phyloP scores from a whole-genome alignment of 2,329 filamentous ascomycete species.

The Thermothelomyces thermophilus region DNA sequence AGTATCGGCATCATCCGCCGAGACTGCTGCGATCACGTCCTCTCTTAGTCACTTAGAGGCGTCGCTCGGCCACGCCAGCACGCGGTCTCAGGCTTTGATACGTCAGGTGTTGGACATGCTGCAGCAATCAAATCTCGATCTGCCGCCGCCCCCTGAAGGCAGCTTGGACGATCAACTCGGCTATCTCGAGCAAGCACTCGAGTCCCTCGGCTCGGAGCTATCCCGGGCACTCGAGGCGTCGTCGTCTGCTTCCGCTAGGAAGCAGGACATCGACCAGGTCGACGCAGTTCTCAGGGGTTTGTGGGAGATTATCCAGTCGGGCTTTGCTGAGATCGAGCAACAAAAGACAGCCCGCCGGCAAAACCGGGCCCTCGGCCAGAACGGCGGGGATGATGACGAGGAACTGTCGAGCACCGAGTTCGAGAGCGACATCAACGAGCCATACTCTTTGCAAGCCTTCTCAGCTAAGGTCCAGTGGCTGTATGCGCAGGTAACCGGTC shows the following conservation, averaged over 20 bases:
- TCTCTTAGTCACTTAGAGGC: constrained; percentile 13
- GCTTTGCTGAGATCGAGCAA: constrained; percentile 49
- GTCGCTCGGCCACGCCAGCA: constrained; percentile 39
- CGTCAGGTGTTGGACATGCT: constrained; percentile 56
- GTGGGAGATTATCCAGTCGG: constrained; percentile 52
- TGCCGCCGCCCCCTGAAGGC: constrained; percentile 54
- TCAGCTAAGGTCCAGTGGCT: constrained; percentile 72
- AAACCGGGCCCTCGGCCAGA: constrained; percentile 47
- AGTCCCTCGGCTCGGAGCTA: constrained; percentile 41
- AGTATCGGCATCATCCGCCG: constrained; percentile 17
- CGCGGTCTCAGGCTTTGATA: constrained; percentile 57
- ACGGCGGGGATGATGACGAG: constrained; percentile 47
- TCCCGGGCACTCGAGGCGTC: constrained; percentile 31
- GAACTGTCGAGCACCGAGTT: constrained; percentile 56
- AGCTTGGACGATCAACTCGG: constrained; percentile 60
- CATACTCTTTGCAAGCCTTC: constrained; percentile 70
- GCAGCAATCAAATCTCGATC: constrained; percentile 38
- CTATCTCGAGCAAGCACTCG: constrained; percentile 60
- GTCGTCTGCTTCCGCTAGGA: constrained; percentile 28
- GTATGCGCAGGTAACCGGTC: constrained; percentile 65
- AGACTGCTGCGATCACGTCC: constrained; percentile 4
- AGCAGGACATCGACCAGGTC: constrained; percentile 46
- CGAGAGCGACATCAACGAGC: constrained; percentile 47
- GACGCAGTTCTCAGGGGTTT: constrained; percentile 48
- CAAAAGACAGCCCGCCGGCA: constrained; percentile 48